Base-by-base conservation (phyloP, 1,284 basidiomycete genomes). In the Coriolopsis trogii region DNA sequence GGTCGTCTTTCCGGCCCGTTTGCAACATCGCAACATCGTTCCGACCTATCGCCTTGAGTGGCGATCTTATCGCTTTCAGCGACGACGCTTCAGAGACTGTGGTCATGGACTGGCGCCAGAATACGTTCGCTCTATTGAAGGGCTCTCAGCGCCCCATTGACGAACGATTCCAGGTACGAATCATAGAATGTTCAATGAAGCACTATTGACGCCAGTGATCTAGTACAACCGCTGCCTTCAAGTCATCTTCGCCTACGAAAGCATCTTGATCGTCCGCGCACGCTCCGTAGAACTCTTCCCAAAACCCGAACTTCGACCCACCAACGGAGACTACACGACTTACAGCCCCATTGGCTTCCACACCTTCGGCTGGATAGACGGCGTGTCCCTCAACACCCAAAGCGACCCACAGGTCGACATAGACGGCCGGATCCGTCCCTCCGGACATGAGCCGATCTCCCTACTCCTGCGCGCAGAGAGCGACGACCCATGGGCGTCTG, bases 301-400 rank as follows among this genome's bases (percentile, higher is more conserved):
- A 1, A 65, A 71, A 15, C 80, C 81, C 1, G 40, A 53, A 2
- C 66, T 79, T 3, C 53, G 37, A 2, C 43, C 56, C 1, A 55
- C 64, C 0, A 42, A 60, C 21, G 60, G 55, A 5, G 31, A 63
- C 2, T 38, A 37, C 15, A 53, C 25, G 15, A 53, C 67, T 4
- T 70, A 72, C 37, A 33, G 60, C 0, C 74, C 81, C 5, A 60
- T 79, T 23, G 73, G 73, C 0, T 68, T 55, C 20, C 74, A 78
- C 56, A 76, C 79, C 8, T 84, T 85, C 59, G 84, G 84, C 18
- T 86, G 84, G 84, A 76, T 84, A 8, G 84, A 86, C 43, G 78
- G 78, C 4, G 73, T 80, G 1, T 63, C 74, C 0, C 60, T 73
- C 47, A 55, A 33, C 15, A 16, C 50, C 0, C 52, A 56, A n/a